phyloP scores from a whole-genome alignment of 495 filamentous ascomycete genomes.

The Daldinia grandis region DNA sequence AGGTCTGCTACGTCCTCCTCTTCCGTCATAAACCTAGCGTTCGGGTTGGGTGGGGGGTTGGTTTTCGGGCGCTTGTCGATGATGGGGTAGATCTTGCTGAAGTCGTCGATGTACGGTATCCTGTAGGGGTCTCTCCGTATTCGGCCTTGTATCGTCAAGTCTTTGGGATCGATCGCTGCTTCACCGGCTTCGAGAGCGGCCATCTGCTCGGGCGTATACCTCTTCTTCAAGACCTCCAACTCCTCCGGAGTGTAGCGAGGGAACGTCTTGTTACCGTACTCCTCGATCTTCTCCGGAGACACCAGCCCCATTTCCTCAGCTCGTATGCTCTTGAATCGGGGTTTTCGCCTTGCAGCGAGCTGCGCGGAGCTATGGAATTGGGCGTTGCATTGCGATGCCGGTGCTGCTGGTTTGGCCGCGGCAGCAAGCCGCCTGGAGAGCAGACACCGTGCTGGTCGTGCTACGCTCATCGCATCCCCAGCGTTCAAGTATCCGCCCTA shows the following conservation, averaged over 20 bases:
- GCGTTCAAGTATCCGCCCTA: constrained; percentile 25
- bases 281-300: constrained; percentile 49
- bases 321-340: constrained; percentile 55
- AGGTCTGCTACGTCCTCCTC: constrained; percentile 63
- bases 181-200: constrained; percentile 88
- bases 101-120: constrained; percentile 85
- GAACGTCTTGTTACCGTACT: constrained; percentile 60
- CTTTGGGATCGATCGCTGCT: constrained; percentile 76
- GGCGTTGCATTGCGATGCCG: constrained; percentile 45
- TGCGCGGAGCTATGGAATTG: constrained; percentile 57
- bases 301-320: constrained; percentile 55
- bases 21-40: constrained; percentile 66
- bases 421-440: constrained; percentile 44
- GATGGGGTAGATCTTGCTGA: constrained; percentile 75
- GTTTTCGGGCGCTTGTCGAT: constrained; percentile 65
- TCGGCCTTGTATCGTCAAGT: constrained; percentile 76
- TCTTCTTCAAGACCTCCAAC: constrained; percentile 64
- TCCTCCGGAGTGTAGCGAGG: constrained; percentile 74
- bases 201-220: constrained; percentile 83
- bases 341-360: constrained; percentile 48
- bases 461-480: constrained; percentile 47
- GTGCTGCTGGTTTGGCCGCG: constrained; percentile 32
- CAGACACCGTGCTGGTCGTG: constrained; percentile 46
- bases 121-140: constrained; percentile 74
- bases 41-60: constrained; percentile 59